These are phyloP conservation scores for Cadophora sp. DNA, from an alignment of 2,329 filamentous ascomycete species.

Conservation along the genomic window DNA sequence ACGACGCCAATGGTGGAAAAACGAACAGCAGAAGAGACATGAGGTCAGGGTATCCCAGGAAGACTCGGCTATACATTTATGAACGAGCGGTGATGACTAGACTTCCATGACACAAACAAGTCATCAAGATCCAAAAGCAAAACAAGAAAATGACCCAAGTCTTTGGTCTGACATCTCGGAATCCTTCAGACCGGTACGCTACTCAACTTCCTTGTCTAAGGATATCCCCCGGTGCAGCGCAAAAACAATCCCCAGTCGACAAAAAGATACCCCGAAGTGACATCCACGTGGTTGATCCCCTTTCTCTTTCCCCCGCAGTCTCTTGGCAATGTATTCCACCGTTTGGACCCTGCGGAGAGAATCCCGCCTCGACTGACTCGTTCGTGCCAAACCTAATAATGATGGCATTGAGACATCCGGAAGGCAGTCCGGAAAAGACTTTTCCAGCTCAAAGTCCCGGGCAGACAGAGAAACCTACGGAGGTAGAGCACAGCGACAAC, in stretches of 20 bases:
- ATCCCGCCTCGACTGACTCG: slow-evolving; percentile 11
- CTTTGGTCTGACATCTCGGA: background rate
- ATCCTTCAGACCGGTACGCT: background rate
- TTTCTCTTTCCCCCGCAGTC: background rate
- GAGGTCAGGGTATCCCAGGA: background rate
- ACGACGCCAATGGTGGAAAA: background rate
- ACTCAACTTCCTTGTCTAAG: background rate
- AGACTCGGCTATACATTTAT: background rate
- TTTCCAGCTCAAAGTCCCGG: background rate
- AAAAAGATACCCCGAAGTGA: background rate
- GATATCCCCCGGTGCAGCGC: background rate
- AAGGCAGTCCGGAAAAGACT: background rate
- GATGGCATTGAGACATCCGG: background rate
- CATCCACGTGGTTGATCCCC: background rate
- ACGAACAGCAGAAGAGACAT: background rate
- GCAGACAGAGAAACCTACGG: background rate
- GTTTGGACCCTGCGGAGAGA: slow-evolving; percentile 10
- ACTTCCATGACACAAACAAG: background rate
- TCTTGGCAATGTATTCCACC: background rate
- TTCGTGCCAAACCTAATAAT: background rate
- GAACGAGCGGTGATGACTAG: slow-evolving; percentile 5
- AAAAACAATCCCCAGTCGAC: background rate
- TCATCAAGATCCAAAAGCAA: slow-evolving; percentile 4
- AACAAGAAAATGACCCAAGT: slow-evolving; percentile 10
- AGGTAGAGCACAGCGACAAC: no score